Percentiles rank a stretch among this genome's conserved stretches.
Conservation (phyloP, 2,329 filamentous ascomycete genomes). For the Beauveria brongniartii region DNA sequence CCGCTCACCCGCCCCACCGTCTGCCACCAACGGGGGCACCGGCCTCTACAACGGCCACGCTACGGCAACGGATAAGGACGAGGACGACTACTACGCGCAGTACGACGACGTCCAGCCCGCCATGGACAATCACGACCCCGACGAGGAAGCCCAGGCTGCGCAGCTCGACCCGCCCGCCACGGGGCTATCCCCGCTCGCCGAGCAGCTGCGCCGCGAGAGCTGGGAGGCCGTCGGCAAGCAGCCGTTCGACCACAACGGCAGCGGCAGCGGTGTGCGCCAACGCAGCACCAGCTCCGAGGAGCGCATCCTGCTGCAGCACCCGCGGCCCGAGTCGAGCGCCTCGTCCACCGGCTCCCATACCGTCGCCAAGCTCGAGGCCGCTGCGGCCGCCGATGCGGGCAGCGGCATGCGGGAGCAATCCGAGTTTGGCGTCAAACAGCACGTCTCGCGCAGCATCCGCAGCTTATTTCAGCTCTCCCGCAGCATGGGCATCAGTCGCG, state of each 20-base stretch:
- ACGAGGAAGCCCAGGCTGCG: conserved; percentile 45
- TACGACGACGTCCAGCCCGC: conserved; percentile 74
- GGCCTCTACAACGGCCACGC: conserved; percentile 16
- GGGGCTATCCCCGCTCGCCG: conserved; percentile 15
- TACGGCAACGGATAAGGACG: conserved; percentile 32
- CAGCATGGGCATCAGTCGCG: conserved; percentile 62
- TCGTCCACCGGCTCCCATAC: conserved; percentile 45
- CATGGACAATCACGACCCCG: conserved; percentile 74
- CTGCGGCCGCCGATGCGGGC: conserved; percentile 24
- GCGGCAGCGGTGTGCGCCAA: not conserved
- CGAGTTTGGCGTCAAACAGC: conserved; percentile 69
- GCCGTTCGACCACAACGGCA: not conserved
- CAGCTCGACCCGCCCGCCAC: conserved; percentile 29
- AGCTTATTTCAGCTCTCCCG: conserved; percentile 65
- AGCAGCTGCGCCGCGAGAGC: conserved; percentile 15
- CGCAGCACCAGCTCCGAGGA: conserved; percentile 5
- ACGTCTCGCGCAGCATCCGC: conserved; percentile 69
- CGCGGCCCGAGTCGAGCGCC: conserved; percentile 51
- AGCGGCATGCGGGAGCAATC: conserved; percentile 47
- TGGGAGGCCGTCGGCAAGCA: conserved; percentile 17
- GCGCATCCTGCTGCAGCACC: conserved; percentile 35
- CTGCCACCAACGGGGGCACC: conserved; percentile 18
- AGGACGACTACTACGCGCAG: conserved; percentile 67
- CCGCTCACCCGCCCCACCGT: conserved; percentile 51
- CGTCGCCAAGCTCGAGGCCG: conserved; percentile 54